These are phyloP conservation scores for Filosporella fistucella DNA, from an alignment of 495 filamentous ascomycete genomes.

Conservation along the genomic window DNA sequence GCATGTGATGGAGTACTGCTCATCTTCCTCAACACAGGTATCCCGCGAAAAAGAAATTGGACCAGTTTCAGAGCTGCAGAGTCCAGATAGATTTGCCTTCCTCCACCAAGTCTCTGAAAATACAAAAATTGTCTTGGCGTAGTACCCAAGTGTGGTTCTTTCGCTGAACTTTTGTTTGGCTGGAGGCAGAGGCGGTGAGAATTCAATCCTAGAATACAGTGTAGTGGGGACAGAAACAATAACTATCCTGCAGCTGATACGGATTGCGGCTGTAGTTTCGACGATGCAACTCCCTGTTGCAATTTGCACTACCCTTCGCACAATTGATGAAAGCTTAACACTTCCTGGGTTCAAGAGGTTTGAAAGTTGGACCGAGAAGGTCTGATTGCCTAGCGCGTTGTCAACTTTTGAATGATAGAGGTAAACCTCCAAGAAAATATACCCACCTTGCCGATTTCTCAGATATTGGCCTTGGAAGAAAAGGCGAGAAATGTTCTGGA, in stretches of 20 bases:
- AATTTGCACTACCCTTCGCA: slow-evolving; percentile 13
- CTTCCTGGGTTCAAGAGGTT: slow-evolving; percentile 13
- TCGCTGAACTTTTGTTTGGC: slow-evolving; percentile 15
- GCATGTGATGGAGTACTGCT: slow-evolving; percentile 34
- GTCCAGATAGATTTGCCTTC: slow-evolving; percentile 25
- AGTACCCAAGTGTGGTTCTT: slow-evolving; percentile 28
- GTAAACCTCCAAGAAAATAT: background rate
- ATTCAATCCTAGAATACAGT: slow-evolving; percentile 27
- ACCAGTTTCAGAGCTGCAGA: slow-evolving; percentile 28
- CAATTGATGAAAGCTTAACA: slow-evolving; percentile 21
- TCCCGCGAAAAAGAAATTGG: slow-evolving; percentile 36
- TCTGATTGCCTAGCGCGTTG: slow-evolving; percentile 26
- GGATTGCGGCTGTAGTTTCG: slow-evolving; percentile 7
- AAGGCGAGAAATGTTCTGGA: too few relatives aligned
- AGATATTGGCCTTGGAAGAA: slow-evolving; percentile 43
- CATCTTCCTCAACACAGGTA: slow-evolving; percentile 26
- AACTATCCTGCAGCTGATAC: slow-evolving; percentile 26
- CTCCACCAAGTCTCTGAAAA: slow-evolving; percentile 38
- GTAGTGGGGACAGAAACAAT: slow-evolving; percentile 32
- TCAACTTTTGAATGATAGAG: background rate
- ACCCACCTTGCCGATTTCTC: slow-evolving; percentile 14
- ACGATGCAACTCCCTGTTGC: background rate
- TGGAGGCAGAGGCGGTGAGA: slow-evolving; percentile 25
- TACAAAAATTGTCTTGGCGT: slow-evolving; percentile 32
- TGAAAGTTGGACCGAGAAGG: slow-evolving; percentile 25